Evolutionary conservation across 2,329 filamentous ascomycete genomes (phyloP), one percentile per base, ranked within the genome.

Genomic region (Colletotrichum cereale): DNA sequence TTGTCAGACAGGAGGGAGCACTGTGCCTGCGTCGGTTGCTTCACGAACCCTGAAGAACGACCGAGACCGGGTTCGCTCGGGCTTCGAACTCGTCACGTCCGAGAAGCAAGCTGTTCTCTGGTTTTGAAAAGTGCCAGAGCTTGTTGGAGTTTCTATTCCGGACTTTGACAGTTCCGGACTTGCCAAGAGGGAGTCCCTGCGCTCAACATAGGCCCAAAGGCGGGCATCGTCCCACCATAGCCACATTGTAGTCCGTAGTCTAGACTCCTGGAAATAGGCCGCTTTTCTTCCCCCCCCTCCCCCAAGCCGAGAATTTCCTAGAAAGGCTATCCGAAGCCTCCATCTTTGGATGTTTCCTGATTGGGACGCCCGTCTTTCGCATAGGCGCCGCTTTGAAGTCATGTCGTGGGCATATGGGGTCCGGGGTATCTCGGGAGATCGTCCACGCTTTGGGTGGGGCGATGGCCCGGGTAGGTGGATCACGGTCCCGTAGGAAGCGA

Each of bases 1-100:
- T 52, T 62, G 5, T 21, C 42, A 26, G 40, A 55, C 34, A 44
- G 18, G 14, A 8, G 14, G 31, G n/a, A 7, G 64, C 24, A 29
- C 55, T n/a, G 61, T 44, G 29, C 42, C 42, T 34, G 26, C n/a
- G 4, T 29, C 18, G 38, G 26, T 6, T 26, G 29, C 38, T 66
- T 42, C 63, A 57, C 40, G 48, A 61, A 42, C 48, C 67, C 38
- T 18, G 14, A 11, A 29, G 38, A n/a, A 47, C 47, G 62, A 60
- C 62, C 55, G 63, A 48, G 40, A 40, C 36, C 24, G 21, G 24
- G 21, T 4, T 60, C 47, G 47, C 62, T 70, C 63, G 56, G 62
- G 61, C 62, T 38, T 14, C 31, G 38, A 21, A 34, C 55, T 61
- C 47, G 55, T 48, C 47, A 55, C 62, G 18, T 66, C 67, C 38